Base-by-base conservation (phyloP, 129 eudicot genomes). In the Escallonia rubra region DNA sequence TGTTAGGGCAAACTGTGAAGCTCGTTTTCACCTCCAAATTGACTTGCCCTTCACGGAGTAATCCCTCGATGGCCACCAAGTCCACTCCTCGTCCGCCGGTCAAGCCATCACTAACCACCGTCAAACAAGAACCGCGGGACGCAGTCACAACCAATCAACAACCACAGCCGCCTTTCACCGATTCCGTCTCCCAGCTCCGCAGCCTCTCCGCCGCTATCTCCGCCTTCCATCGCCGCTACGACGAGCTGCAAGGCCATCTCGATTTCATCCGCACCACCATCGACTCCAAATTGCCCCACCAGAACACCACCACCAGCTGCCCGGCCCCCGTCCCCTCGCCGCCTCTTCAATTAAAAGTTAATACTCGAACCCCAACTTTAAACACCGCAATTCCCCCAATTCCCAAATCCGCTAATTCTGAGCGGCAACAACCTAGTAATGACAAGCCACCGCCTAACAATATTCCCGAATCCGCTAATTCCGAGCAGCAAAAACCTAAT, bases 211-310 rank as follows among this genome's bases (percentile, higher is more conserved):
- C 73, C 60, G 82, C 89, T 49, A 67, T 85, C 57, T 65, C 81
- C 58, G 69, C 83, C 57, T 88, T 88, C 81, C 70, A 69, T 11
- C 66, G 68, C 72, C 80, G 84, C 72, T 82, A 79, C 74, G 83
- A 82, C 63, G 87, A 82, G 59, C 64, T 86, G 48, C 81, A 78
- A 4, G 51, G 46, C 43, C 92, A 89, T 71, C 69, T 89, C 45
- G 63, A 77, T 47, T 72, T 74, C 54, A 71, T 89, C 14, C 67
- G 50, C 38, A 57, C 67, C 38, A 45, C 84, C 1, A 71, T 89
- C 13, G 67, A 77, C 46, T 58, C 82, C 51, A 64, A 63, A 71
- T 58, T 88, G 63, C 69, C 82, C 8, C 9, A 44, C 43, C 72
- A 71, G 6, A 45, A 64, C 46, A 3, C 41, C 9, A 43, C 44